Evolutionary conservation across 2,329 filamentous ascomycete species (phyloP), one percentile per base, ranked within the genome.

Genomic region (Samsoniella hepiali): DNA sequence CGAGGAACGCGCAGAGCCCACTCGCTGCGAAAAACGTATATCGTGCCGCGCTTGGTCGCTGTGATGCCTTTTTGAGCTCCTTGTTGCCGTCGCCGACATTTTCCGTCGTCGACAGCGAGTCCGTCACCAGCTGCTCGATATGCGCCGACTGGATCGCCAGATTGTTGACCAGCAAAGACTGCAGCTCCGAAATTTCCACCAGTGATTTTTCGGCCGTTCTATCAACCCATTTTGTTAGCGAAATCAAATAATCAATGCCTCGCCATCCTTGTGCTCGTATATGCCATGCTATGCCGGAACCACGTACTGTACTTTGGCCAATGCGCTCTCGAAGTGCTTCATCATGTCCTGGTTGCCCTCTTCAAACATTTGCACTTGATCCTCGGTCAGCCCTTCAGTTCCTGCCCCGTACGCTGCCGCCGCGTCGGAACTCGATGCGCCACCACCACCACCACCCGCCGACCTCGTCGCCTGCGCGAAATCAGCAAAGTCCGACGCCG

Each of bases 361-460:
- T 69, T 94, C 93, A 78, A 99, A 98, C 73, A 97, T 85, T 74
- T 97, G 94, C 59, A 95, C 80, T 76, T 98, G 94, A 72, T 97
- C 93, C 29, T 88, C 82, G 22, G 90, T 91, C 65, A 97, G 79
- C 66, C 88, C 84, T 49, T 86, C 77, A 58, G 76, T 70, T 3
- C 32, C 63, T 1, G 55, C 67, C 64, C 50, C 64, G 66, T 58
- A 65, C 29, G 55, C 49, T 42, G 63, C 10, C 67, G 67, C 32
- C 6, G 42, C 32, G 3, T 38, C 42, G 15, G 38, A 13, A 15
- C 38, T 29, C 36, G 36, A 17, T 34, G 53, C 29, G 27, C 38
- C 38, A 32, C 40, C 58, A 58, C 11, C 58, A 58, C 11, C 67
- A 67, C 42, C 22, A n/a, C 10, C 22, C 15, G 62, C 22, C 38